Evolutionary conservation across 257 asterid genomes (phyloP).

Genomic region (Capsicum chinense): DNA sequence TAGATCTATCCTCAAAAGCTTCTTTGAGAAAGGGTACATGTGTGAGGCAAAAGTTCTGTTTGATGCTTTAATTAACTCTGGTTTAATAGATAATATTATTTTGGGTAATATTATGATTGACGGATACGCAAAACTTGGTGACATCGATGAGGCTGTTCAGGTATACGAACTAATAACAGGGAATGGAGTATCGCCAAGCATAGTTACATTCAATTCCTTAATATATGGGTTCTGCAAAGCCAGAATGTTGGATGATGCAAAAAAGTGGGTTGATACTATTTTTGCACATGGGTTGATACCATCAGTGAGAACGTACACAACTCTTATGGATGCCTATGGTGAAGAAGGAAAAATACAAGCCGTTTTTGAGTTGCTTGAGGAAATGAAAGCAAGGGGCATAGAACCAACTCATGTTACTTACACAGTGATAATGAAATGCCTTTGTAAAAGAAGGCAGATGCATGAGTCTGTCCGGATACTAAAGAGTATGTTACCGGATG

Average conservation of each 20-base stretch:
- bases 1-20: constrained; percentile 54
- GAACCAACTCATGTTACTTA: constrained; percentile 68
- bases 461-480: constrained; percentile 53
- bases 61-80: constrained; percentile 45
- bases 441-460: constrained; percentile 57
- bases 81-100: constrained; percentile 54
- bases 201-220: constrained; percentile 71
- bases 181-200: constrained; percentile 68
- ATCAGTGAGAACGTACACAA: constrained; percentile 64
- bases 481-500: constrained; percentile 53
- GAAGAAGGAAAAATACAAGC: constrained; percentile 53
- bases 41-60: constrained; percentile 66
- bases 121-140: constrained; percentile 66
- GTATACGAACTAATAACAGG: constrained; percentile 49
- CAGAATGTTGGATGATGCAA: constrained; percentile 51
- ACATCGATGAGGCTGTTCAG: constrained; percentile 55
- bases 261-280: constrained; percentile 46
- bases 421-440: constrained; percentile 72
- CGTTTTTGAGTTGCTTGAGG: constrained; percentile 46
- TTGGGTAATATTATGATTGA: constrained; percentile 71
- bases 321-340: constrained; percentile 66
- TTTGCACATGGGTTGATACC: constrained; percentile 57
- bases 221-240: constrained; percentile 67
- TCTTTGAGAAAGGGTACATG: constrained; percentile 53
- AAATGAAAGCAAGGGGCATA: constrained; percentile 60